phyloP scores from a whole-genome alignment of 371 early-diverging fungal genomes.

The Umbelopsis sp. region DNA sequence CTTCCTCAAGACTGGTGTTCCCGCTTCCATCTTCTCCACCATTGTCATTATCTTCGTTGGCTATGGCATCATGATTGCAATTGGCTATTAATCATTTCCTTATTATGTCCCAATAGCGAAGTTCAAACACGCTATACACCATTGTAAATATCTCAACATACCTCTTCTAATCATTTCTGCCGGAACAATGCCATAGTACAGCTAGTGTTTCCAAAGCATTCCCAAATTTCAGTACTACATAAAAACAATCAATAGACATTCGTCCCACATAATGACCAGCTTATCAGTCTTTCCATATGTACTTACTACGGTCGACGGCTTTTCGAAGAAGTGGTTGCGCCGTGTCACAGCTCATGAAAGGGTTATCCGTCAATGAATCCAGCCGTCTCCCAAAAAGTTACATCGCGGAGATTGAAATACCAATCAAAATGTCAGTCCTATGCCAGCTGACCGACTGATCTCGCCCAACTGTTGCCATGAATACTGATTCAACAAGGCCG shows the following conservation, averaged over 20 bases:
- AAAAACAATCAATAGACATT: no score
- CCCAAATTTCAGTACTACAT: no score
- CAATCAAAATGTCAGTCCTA: not conserved
- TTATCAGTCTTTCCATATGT: no score
- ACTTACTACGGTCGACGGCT: no score
- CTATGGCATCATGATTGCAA: constrained; percentile 67
- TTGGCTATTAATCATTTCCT: constrained; percentile 46
- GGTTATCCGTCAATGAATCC: no score
- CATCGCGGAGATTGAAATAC: no score
- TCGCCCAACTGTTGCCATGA: not conserved
- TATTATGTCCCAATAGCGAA: not conserved
- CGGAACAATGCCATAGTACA: no score
- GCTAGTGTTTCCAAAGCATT: no score
- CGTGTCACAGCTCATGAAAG: no score
- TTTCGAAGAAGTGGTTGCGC: no score
- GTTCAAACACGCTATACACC: not conserved
- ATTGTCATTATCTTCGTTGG: constrained; percentile 77
- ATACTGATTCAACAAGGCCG: constrained; percentile 2
- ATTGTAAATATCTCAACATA: not conserved
- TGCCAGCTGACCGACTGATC: constrained; percentile 3
- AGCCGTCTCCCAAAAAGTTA: no score
- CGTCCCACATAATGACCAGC: no score
- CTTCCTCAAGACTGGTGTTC: constrained; percentile 85
- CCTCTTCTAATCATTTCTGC: not conserved
- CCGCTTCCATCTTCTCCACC: constrained; percentile 74